Conservation (phyloP, 305 asterid genomes). For the Fraxinus latifolia region DNA sequence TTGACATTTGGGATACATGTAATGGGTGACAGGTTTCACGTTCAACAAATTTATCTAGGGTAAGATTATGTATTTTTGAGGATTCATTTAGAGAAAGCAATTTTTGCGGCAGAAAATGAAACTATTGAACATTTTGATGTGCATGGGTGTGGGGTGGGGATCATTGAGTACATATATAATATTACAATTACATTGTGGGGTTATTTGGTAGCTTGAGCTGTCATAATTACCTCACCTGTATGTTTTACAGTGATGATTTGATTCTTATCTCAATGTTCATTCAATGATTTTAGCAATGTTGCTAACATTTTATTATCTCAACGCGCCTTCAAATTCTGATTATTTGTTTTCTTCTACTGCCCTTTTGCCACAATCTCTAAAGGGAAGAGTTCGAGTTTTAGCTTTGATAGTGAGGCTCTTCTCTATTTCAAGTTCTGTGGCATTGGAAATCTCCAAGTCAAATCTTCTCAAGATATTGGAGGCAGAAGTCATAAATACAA, state of each 20-base stretch:
- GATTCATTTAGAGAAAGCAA: not conserved
- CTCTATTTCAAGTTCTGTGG: conserved; percentile 70
- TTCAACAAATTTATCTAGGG: not conserved
- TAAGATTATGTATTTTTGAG: not conserved
- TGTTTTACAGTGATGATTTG: not conserved
- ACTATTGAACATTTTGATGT: not conserved
- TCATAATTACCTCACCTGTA: not conserved
- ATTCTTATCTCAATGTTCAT: not conserved
- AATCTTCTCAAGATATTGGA: conserved; percentile 73
- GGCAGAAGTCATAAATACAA: conserved; percentile 58
- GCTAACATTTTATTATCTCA: not conserved
- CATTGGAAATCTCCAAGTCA: conserved; percentile 60
- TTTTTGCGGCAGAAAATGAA: not conserved
- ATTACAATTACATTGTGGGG: not conserved
- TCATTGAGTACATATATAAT: not conserved
- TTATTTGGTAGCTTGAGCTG: conserved; percentile 22
- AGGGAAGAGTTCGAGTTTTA: conserved; percentile 83
- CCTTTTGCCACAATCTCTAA: conserved; percentile 23
- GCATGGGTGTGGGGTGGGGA: not conserved
- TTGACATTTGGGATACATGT: not conserved
- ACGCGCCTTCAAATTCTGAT: conserved; percentile 4
- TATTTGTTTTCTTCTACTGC: conserved; percentile 13
- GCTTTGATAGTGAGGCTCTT: conserved; percentile 88
- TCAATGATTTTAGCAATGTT: not conserved
- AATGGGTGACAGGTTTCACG: not conserved